Base-by-base conservation (phyloP, 768 basidiomycete species). In the Arthromyces matolae region DNA sequence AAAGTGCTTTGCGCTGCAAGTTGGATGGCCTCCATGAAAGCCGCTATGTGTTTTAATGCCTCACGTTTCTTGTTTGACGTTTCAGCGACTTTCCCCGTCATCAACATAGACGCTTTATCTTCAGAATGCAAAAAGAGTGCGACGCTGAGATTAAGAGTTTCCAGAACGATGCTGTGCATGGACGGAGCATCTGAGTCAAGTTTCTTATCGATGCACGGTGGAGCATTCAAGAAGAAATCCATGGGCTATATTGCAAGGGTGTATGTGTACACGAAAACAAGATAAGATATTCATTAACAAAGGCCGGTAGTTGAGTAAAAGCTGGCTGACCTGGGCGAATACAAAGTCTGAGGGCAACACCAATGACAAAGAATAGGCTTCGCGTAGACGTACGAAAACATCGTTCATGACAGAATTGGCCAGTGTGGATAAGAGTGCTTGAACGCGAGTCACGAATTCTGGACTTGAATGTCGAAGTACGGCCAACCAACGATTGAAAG, bases 211-310 rank as follows among this genome's bases (percentile, higher is more conserved):
- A 43, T 50, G 50, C 46, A 65, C 45, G 64, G 61, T 22, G 67
- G 64, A 47, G 66, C 67, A 54, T 64, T 71, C 66, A 78, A 61
- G 55, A 71, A 72, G 59, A 78, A 71, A 63, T 76, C 71, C 67
- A 78, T 66, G 37, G 77, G 75, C 80, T 82, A 64, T 60, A 64
- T 54, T 56, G n/a, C 41, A 58, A 46, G 35, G 47, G 33, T 46
- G 42, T 49, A 41, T 46, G 31, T 38, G 37, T 56, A 55, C 52
- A 55, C 51, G 55, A 34, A 52, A 50, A 47, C 38, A 45, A 25
- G 48, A 56, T 47, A 43, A 45, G 31, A 49, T 47, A 57, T 53
- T 33, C 52, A 59, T 57, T 51, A 59, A 59, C 58, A 52, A 46
- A 32, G 47, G 46, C 36, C 54, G 49, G 54, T 43, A 51, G 48